Conservation (phyloP, 495 filamentous ascomycete species). For the Bacidia gigantensis region DNA sequence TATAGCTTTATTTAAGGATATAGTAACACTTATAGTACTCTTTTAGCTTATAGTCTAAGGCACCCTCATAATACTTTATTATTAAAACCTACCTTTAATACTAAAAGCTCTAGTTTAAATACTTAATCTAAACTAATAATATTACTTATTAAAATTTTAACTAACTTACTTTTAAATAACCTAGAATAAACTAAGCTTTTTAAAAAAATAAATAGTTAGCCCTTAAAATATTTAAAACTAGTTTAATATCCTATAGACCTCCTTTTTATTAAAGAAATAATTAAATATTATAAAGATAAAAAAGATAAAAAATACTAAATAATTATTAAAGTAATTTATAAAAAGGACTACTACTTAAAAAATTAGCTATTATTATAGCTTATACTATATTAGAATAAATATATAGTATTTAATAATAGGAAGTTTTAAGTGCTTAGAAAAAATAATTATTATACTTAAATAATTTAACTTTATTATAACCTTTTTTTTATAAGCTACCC, state of each 20-base stretch:
- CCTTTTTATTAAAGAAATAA: no score
- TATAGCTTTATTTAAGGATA: no score
- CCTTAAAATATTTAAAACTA: not conserved
- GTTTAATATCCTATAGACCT: not conserved
- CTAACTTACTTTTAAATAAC: no score
- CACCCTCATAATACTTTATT: not conserved
- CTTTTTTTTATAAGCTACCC: no score
- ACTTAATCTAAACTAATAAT: not conserved
- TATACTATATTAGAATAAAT: not conserved
- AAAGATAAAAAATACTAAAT: not conserved
- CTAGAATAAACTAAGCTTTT: no score
- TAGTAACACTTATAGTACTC: no score
- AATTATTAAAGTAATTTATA: not conserved
- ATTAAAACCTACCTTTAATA: not conserved
- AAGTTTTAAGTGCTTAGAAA: not conserved
- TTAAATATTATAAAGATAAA: not conserved
- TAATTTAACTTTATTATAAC: no score
- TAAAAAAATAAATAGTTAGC: not conserved
- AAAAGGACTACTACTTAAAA: not conserved
- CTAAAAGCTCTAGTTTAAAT: not conserved
- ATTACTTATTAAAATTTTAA: no score
- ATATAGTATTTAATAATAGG: not conserved
- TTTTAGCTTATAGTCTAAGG: no score
- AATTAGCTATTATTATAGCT: not conserved
- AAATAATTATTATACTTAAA: not conserved